These are phyloP conservation scores for Camellia sinensis DNA, from an alignment of 148 eudicot genomes.

Conservation along the genomic window DNA sequence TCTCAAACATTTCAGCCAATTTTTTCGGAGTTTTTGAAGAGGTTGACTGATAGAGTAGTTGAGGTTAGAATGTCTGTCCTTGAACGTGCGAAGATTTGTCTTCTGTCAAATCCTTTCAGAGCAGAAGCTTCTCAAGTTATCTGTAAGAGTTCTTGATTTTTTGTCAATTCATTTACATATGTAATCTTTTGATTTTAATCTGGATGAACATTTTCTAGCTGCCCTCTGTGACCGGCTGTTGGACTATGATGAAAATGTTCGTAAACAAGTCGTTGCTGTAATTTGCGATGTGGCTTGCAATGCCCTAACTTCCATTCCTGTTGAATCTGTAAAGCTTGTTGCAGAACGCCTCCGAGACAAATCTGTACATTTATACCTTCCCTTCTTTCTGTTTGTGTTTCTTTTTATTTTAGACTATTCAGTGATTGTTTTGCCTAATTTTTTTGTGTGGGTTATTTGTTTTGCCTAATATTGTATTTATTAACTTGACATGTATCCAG, in stretches of 20 bases:
- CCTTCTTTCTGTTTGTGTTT: neutral
- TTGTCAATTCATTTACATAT: slow-evolving; percentile 4
- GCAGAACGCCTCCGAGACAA: slow-evolving; percentile 94
- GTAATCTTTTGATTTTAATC: slow-evolving; percentile 9
- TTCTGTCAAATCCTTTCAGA: slow-evolving; percentile 65
- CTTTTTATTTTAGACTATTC: neutral
- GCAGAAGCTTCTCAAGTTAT: slow-evolving; percentile 75
- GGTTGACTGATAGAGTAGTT: slow-evolving; percentile 73
- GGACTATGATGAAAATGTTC: slow-evolving; percentile 91
- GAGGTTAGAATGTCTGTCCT: slow-evolving; percentile 85
- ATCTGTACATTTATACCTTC: slow-evolving; percentile 48
- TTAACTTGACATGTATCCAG: slow-evolving; percentile 39
- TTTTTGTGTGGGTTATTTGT: no score
- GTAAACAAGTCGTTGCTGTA: slow-evolving; percentile 84
- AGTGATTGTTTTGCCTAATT: neutral
- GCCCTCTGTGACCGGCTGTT: slow-evolving; percentile 80
- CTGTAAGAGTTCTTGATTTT: slow-evolving; percentile 38
- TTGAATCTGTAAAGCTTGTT: slow-evolving; percentile 69
- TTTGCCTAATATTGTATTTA: slow-evolving; percentile 7
- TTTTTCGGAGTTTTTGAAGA: slow-evolving; percentile 80
- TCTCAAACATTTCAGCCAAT: slow-evolving; percentile 67
- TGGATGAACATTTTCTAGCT: slow-evolving; percentile 42
- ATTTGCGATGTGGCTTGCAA: slow-evolving; percentile 75
- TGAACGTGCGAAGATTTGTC: slow-evolving; percentile 65
- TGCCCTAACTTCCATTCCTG: slow-evolving; percentile 59